Percentiles rank a stretch among this genome's conserved stretches.
Conservation (phyloP, 805 yeast species). For the Candida railenensis region DNA sequence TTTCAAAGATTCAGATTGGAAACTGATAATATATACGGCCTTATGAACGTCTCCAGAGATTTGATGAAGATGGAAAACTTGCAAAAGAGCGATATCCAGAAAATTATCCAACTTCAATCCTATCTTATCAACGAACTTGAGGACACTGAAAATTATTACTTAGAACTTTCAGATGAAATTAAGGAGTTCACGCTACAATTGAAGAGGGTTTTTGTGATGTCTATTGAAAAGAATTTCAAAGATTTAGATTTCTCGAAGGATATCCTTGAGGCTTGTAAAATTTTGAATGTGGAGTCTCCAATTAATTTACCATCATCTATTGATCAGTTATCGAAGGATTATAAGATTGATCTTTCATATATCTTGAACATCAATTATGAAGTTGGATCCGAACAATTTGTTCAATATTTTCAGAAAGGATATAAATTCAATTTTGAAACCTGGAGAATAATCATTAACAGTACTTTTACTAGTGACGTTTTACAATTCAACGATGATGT, state of each 20-base stretch:
- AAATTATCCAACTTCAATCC: conserved; percentile 24
- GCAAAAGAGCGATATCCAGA: neutral
- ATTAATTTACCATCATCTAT: conserved; percentile 3
- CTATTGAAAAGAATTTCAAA: conserved; percentile 4
- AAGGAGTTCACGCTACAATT: conserved; percentile 17
- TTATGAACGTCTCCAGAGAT: conserved; percentile 21
- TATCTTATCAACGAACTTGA: conserved; percentile 34
- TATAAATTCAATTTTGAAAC: conserved; percentile 29
- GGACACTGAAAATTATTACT: conserved; percentile 37
- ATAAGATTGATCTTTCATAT: conserved; percentile 23
- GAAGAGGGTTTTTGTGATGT: conserved; percentile 13
- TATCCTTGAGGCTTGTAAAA: conserved; percentile 11
- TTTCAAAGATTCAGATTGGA: conserved; percentile 25
- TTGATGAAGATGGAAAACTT: conserved; percentile 12
- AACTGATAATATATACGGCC: conserved; percentile 31
- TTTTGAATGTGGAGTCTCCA: conserved; percentile 4
- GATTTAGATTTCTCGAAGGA: neutral
- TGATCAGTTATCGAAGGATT: neutral
- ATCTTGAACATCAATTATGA: conserved; percentile 26
- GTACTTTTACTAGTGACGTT: conserved; percentile 20
- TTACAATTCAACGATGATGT: conserved; percentile 18
- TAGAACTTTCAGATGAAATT: conserved; percentile 25
- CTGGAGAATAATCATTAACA: conserved; percentile 30
- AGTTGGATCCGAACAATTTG: conserved; percentile 24
- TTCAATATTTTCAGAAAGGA: conserved; percentile 28